Percentiles rank a stretch among this genome's conserved stretches.
These are phyloP conservation scores for Phaeomoniella chlamydospora DNA, from an alignment of 2,329 filamentous ascomycete species.

Conservation along the genomic window DNA sequence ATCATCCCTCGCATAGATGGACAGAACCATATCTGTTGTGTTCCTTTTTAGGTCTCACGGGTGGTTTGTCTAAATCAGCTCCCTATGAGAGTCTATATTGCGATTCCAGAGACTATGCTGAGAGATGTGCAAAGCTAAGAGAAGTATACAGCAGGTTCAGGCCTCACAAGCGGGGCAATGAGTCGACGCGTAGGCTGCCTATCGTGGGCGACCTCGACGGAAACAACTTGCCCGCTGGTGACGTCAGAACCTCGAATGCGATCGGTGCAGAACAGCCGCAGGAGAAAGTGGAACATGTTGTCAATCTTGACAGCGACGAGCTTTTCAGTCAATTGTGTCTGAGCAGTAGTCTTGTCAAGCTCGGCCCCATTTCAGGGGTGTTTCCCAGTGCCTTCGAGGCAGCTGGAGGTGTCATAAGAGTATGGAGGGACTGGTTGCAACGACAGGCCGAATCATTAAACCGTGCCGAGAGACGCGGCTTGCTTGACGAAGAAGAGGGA, in stretches of 20 bases:
- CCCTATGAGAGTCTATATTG: slow-evolving; percentile 22
- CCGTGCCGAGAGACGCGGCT: slow-evolving; percentile 3
- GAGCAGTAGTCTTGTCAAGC: slow-evolving; percentile 52
- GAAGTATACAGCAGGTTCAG: slow-evolving; percentile 57
- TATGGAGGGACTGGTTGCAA: slow-evolving; percentile 60
- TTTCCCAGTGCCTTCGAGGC: slow-evolving; percentile 53
- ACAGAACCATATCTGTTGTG: slow-evolving; percentile 57
- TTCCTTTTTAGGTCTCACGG: slow-evolving; percentile 49
- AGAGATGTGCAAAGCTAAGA: slow-evolving; percentile 33
- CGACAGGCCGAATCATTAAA: slow-evolving; percentile 16
- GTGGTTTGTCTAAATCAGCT: slow-evolving; percentile 32
- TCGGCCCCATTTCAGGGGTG: slow-evolving; percentile 44
- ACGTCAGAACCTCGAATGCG: background rate
- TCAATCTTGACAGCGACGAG: slow-evolving; percentile 55
- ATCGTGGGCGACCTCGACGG: slow-evolving; percentile 5
- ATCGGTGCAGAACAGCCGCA: background rate
- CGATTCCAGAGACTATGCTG: slow-evolving; percentile 15
- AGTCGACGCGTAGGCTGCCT: background rate
- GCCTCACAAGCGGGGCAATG: slow-evolving; percentile 42
- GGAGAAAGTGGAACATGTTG: slow-evolving; percentile 39
- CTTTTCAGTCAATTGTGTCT: slow-evolving; percentile 62
- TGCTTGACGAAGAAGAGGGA: background rate
- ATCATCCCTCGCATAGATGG: slow-evolving; percentile 55
- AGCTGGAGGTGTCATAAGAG: slow-evolving; percentile 42
- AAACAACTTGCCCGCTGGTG: background rate